These are phyloP conservation scores for Lachancea waltii DNA, from an alignment of 805 yeast species.

Conservation along the genomic window DNA sequence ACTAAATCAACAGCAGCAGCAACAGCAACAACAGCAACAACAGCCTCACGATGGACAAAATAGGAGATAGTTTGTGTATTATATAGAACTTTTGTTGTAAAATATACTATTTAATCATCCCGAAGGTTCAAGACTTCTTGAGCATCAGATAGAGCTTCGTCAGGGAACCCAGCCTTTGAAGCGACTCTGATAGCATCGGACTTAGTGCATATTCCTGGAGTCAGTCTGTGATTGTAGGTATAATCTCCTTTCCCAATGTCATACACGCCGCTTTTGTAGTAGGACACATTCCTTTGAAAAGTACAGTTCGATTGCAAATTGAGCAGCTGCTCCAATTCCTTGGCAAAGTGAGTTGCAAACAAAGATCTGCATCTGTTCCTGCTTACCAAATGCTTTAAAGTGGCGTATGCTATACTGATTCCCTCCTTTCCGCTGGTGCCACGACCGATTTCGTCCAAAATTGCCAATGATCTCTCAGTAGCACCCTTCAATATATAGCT, in stretches of 20 bases:
- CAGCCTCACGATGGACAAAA: slow-evolving; percentile 13
- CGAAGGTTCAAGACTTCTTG: slow-evolving; percentile 10
- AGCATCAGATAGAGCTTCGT: slow-evolving; percentile 50
- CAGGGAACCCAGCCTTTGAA: slow-evolving; percentile 71
- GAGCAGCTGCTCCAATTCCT: slow-evolving; percentile 42
- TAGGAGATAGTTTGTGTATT: too few relatives aligned
- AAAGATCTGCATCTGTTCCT: slow-evolving; percentile 60
- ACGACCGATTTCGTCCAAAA: slow-evolving; percentile 83
- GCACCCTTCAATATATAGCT: slow-evolving; percentile 61
- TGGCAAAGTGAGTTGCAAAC: slow-evolving; percentile 87
- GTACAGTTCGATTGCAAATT: slow-evolving; percentile 23
- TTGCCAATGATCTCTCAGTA: slow-evolving; percentile 60
- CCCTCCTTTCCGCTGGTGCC: slow-evolving; percentile 88
- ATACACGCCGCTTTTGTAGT: slow-evolving; percentile 23
- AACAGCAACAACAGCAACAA: slow-evolving; percentile 15
- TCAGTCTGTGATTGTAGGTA: slow-evolving; percentile 46
- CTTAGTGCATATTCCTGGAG: slow-evolving; percentile 60
- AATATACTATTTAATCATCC: background rate
- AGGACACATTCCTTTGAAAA: slow-evolving; percentile 14
- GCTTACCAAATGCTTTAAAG: slow-evolving; percentile 49
- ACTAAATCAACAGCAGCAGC: slow-evolving; percentile 8
- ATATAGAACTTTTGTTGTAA: slow-evolving; percentile 13
- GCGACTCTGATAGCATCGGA: slow-evolving; percentile 79
- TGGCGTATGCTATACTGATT: slow-evolving; percentile 74
- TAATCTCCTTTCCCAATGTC: slow-evolving; percentile 24